Base-by-base conservation (phyloP, 352 stramenopile genomes). In the Plasmopara viticola region DNA sequence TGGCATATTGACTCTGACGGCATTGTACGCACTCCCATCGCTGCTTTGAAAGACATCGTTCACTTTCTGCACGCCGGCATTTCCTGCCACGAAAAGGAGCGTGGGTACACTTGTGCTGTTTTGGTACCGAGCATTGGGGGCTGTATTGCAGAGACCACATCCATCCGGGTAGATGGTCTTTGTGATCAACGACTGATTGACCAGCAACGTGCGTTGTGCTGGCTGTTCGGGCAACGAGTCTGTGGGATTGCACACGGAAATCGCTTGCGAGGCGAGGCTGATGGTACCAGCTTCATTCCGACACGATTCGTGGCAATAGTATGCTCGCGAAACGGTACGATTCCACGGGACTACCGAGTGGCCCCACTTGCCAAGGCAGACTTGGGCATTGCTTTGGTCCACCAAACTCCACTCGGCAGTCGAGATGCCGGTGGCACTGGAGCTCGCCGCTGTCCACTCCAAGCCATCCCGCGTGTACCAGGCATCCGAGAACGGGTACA, bases 371-470 rank as follows among this genome's bases (percentile, higher is more conserved):
- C 81, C 80, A 28, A 69, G 70, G 35, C 81, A 89, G 10, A 86
- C 70, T 33, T 68, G 35, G 59, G 66, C 30, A 33, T 70, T 66
- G 48, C 40, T 63, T 46, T 74, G 57, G 14, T 60, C 75, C 31
- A 88, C 43, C 53, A 88, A 81, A 58, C 78, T 88, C 81, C 78
- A 91, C 46, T 89, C 74, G 2, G 77, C 78, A 0, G 81, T 90
- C 6, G 81, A 91, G 18, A 87, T 60, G 0, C 78, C 81, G 0
- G 78, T 84, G 2, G 68, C 62, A 44, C 87, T 79, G 0, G 78
- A 91, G 49, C 72, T 90, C 2, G 78, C 68, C 18, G 62, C 60
- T 10, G 63, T 40, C 81, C 81, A 91, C 5, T 66, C 44, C 2
- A 66, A 51, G 4, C 79, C 82, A 45, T 92, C 72, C 37, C 82